Evolutionary conservation across 179 eudicot species (phyloP).

Genomic region (Spinacia oleracea): DNA sequence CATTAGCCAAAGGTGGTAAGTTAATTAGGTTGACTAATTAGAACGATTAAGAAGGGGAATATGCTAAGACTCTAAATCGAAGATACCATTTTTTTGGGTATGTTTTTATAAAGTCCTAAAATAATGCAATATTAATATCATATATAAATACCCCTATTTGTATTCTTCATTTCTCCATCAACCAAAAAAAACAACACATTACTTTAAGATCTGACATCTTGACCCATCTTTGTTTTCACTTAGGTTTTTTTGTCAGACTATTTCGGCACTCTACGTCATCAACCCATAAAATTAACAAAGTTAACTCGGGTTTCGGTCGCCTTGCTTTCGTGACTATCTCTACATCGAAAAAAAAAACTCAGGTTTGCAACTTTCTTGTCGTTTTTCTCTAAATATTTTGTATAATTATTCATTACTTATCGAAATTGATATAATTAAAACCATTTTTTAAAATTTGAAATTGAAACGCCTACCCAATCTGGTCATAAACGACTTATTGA

Average conservation of each 20-base stretch:
- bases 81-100: conserved; percentile 6
- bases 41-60: conserved; percentile 19
- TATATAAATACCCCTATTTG: conserved; percentile 2
- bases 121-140: neutral
- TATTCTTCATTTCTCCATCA: neutral
- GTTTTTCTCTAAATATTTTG: neutral
- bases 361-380: neutral
- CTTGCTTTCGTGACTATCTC: too few species aligned
- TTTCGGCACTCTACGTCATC: neutral
- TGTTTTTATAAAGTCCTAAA: neutral
- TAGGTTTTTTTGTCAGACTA: neutral
- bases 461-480: too few species aligned
- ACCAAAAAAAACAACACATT: neutral
- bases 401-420: too few species aligned
- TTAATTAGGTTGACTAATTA: neutral
- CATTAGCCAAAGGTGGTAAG: too few species aligned
- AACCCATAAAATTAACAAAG: neutral
- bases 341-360: too few species aligned
- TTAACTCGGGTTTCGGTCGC: too few species aligned
- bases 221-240: neutral
- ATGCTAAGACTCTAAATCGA: conserved; percentile 3
- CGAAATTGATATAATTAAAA: too few species aligned
- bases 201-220: neutral
- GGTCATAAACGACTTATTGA: too few species aligned
- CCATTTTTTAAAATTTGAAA: too few species aligned